phyloP scores from a whole-genome alignment of 192 early-diverging fungal species.

The Neocallimastix lanati region DNA sequence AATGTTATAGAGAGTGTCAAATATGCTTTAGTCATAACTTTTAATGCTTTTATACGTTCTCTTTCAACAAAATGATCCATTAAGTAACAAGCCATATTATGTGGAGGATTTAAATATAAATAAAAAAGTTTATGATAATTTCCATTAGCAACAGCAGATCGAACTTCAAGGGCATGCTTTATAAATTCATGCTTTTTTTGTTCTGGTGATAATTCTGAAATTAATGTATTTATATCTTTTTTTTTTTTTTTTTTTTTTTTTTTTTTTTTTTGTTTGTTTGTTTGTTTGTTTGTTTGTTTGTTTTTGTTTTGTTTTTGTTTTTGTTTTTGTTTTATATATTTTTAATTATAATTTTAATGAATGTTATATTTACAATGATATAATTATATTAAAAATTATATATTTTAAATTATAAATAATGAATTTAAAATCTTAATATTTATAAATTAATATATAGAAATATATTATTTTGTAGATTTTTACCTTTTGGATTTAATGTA shows the following conservation, averaged over 20 bases:
- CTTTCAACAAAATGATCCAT: constrained; percentile 85
- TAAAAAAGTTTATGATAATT: constrained; percentile 77
- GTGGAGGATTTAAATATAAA: constrained; percentile 51
- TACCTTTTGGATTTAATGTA: constrained; percentile 68
- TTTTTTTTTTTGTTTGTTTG: no score
- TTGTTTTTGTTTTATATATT: no score
- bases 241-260: no score
- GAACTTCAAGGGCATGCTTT: constrained; percentile 67
- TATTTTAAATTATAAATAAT: no score
- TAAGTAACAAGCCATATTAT: constrained; percentile 67
- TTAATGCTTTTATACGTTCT: constrained; percentile 62
- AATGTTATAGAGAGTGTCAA: background rate
- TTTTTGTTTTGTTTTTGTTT: no score
- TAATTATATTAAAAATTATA: background rate
- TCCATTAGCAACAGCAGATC: constrained; percentile 53
- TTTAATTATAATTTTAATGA: no score
- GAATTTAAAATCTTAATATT: no score
- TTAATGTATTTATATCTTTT: constrained; percentile 65
- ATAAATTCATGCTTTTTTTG: constrained; percentile 46
- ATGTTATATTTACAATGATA: no score
- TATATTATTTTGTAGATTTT: no score
- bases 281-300: no score
- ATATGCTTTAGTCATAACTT: constrained; percentile 59
- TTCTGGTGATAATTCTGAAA: constrained; percentile 47
- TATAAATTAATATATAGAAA: no score